Evolutionary conservation across 2,329 filamentous ascomycete genomes (phyloP).

Genomic region (Cladophialophora yegresii): DNA sequence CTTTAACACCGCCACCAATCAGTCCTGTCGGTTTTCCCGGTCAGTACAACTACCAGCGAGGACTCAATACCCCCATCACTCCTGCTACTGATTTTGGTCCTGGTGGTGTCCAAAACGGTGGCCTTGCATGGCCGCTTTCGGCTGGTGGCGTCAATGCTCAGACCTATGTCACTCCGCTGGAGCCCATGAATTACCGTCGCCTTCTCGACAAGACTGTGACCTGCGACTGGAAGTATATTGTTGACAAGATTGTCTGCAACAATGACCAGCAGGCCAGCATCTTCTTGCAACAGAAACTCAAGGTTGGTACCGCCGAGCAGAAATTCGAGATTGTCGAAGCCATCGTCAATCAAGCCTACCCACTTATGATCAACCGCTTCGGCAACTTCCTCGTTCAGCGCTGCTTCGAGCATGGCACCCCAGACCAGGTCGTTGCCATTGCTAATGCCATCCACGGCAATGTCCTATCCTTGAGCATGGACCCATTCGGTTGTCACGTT

Average conservation of each 20-base stretch:
- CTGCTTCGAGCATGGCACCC: constrained; percentile 96
- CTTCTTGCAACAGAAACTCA: constrained; percentile 97
- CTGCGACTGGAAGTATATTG: constrained; percentile 99
- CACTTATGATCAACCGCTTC: constrained; percentile 97
- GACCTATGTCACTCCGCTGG: constrained; percentile 81
- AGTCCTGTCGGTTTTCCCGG: constrained; percentile 27
- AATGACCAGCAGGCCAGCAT: constrained; percentile 99
- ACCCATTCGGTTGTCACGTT: constrained; percentile 96
- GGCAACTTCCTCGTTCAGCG: constrained; percentile 98
- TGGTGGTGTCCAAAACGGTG: constrained; percentile 23
- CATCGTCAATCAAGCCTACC: constrained; percentile 92
- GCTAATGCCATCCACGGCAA: constrained; percentile 92
- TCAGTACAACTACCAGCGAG: constrained; percentile 36
- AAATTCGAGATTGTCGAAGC: constrained; percentile 97
- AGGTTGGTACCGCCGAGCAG: constrained; percentile 90
- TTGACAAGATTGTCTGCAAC: constrained; percentile 98
- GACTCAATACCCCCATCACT: constrained; percentile 24
- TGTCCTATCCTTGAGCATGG: constrained; percentile 93
- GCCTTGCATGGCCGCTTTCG: constrained; percentile 38
- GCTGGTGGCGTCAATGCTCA: constrained; percentile 59
- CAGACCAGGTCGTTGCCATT: constrained; percentile 92
- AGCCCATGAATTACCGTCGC: constrained; percentile 94
- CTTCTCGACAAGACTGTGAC: constrained; percentile 93
- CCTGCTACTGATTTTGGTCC: constrained; percentile 30
- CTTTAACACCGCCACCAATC: constrained; percentile 31